A percentile compares a stretch with the other conserved stretches of the same genome.
Conservation (phyloP, 1,139 yeast genomes). For the Geotrichum candidum region DNA sequence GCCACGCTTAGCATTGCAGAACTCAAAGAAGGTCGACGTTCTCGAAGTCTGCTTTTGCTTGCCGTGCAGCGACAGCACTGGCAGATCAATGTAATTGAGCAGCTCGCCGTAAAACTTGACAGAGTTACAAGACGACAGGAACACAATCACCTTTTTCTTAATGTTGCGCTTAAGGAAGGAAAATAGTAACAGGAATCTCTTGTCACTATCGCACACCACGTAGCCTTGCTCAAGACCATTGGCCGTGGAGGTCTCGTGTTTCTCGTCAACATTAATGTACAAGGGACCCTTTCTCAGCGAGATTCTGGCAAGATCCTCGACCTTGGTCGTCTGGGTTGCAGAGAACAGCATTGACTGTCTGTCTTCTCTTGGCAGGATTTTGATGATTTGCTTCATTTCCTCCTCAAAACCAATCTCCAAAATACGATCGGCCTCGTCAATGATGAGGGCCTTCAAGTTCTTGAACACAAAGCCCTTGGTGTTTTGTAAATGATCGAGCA, state of each 20-base stretch:
- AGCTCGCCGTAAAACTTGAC: constrained; percentile 94
- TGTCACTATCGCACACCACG: constrained; percentile 94
- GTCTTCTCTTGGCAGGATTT: constrained; percentile 85
- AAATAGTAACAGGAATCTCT: constrained; percentile 80
- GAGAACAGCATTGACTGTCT: constrained; percentile 97
- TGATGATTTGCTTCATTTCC: constrained; percentile 94
- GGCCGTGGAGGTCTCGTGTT: constrained; percentile 75
- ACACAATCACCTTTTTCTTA: constrained; percentile 85
- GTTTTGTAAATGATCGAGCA: constrained; percentile 92
- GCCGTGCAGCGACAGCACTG: constrained; percentile 93
- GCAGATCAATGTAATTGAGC: constrained; percentile 89
- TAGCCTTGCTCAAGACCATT: constrained; percentile 98
- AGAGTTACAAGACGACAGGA: constrained; percentile 91
- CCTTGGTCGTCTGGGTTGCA: constrained; percentile 98
- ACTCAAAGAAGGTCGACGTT: constrained; percentile 95
- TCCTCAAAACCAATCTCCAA: constrained; percentile 97
- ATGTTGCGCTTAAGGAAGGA: constrained; percentile 87
- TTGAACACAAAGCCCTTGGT: constrained; percentile 91
- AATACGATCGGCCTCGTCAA: constrained; percentile 96
- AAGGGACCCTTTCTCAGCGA: constrained; percentile 93
- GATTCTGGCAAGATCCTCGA: constrained; percentile 94
- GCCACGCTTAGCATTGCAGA: constrained; percentile 94
- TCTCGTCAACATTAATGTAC: constrained; percentile 88
- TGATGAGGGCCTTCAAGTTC: constrained; percentile 85
- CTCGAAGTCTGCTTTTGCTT: constrained; percentile 98